Conservation (phyloP, 768 basidiomycete species). For the Neoboletus magnificus region DNA sequence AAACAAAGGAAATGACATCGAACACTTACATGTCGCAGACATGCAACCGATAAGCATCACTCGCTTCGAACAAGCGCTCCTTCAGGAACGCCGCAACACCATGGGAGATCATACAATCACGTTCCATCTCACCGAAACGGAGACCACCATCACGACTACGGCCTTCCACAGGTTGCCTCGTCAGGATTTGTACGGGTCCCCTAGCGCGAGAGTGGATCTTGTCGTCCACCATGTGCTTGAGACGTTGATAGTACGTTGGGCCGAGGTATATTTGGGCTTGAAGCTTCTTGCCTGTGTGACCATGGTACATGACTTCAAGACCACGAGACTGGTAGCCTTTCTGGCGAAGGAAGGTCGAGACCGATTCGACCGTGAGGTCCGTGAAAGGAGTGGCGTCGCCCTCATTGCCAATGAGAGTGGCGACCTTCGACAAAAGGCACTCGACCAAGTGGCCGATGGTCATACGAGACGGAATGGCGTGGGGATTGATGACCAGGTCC, state of each 20-base stretch:
- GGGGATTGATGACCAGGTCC: constrained; percentile 97
- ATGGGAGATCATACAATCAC: constrained; percentile 99
- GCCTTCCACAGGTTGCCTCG: constrained; percentile 97
- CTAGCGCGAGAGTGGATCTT: constrained; percentile 98
- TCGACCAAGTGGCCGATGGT: constrained; percentile 99
- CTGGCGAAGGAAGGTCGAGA: constrained; percentile 85
- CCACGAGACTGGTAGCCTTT: constrained; percentile 97
- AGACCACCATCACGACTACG: constrained; percentile 97
- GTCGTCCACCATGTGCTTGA: constrained; percentile 99
- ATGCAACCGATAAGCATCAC: constrained; percentile 89
- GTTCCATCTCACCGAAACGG: constrained; percentile 99
- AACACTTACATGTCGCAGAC: constrained; percentile 89
- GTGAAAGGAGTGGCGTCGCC: constrained; percentile 99
- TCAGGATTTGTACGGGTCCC: constrained; percentile 97
- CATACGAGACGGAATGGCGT: constrained; percentile 99
- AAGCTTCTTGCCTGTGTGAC: constrained; percentile 96
- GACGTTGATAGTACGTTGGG: constrained; percentile 96
- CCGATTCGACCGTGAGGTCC: constrained; percentile 94
- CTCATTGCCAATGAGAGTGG: constrained; percentile 93
- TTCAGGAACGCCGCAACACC: constrained; percentile 98
- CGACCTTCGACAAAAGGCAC: constrained; percentile 93
- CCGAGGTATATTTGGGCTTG: constrained; percentile 98
- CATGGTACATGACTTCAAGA: constrained; percentile 97
- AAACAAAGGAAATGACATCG: neutral
- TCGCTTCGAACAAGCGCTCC: constrained; percentile 92